Percentiles rank a stretch among this genome's conserved stretches.
Conservation (phyloP, 73 alveolate genomes). For the Diophrys sp. region DNA sequence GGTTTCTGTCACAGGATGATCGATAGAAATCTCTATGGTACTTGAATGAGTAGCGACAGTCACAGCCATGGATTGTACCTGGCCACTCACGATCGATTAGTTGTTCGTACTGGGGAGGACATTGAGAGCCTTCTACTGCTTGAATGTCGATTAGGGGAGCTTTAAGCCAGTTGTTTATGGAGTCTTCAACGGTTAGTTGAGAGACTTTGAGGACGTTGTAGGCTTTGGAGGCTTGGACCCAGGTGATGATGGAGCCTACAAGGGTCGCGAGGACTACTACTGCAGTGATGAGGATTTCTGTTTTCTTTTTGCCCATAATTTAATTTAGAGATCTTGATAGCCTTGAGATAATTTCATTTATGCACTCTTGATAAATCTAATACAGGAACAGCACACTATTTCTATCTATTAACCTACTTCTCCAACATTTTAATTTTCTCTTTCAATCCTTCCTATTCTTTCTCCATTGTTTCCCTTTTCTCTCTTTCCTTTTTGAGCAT, state of each 20-base stretch:
- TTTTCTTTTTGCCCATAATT: not conserved
- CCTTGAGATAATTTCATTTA: not conserved
- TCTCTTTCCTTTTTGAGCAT: not conserved
- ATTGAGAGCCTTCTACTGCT: not conserved
- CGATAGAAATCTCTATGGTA: not conserved
- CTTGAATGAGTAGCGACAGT: slow-evolving; percentile 4
- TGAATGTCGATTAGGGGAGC: not conserved
- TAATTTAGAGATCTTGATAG: not conserved
- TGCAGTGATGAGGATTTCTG: not conserved
- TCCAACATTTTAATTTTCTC: not conserved
- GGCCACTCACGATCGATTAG: slow-evolving; percentile 15
- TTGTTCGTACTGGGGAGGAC: slow-evolving; percentile 6
- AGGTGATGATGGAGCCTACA: not conserved
- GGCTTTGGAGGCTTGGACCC: not conserved
- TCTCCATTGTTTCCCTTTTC: not conserved
- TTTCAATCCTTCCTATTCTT: not conserved
- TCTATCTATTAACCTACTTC: not conserved
- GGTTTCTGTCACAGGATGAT: slow-evolving; percentile 1
- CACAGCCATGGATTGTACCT: slow-evolving; percentile 13
- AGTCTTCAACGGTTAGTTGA: not conserved
- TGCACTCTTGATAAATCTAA: not conserved
- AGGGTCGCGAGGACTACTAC: not conserved
- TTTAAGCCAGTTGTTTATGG: not conserved
- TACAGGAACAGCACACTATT: not conserved
- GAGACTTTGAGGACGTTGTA: not conserved